Evolutionary conservation across 345 rosid species (phyloP), one percentile per base, ranked within the genome.

Genomic region (Heritiera littoralis): DNA sequence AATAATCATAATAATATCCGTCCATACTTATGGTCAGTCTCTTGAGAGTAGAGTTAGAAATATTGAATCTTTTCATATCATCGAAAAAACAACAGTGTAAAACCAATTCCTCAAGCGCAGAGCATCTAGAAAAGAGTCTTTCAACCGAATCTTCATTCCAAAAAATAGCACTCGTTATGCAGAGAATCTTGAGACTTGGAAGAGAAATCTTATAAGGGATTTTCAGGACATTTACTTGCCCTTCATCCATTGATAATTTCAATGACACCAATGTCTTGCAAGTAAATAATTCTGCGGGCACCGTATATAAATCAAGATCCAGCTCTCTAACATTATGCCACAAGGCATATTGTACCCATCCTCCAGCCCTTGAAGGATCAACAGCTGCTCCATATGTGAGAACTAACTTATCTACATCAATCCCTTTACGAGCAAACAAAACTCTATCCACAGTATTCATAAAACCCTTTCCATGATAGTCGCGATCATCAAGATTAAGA

Each of bases 61-160:
- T 68, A 45, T 72, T 63, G 52, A 73, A 3, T 18, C 4, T 7
- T 12, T 6, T 52, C 23, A 71, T 3, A 3, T 4, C 38, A 3
- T 30, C 60, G n/a, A 13, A 23, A 0, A 0, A 0, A 6, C 30
- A 30, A 7, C 35, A 2, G 7, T 2, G 7, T 15, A 76, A 9
- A 9, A 0, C 9, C 35, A 81, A 17, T 17, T 70, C 77, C 14
- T 81, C 59, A 1, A 81, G 77, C 9, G n/a, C 2, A 11, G 66
- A 63, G 11, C 77, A 81, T 5, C 80, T 28, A 7, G 66, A 76
- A 9, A 77, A 28, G 5, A 81, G 72, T 43, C 56, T 76, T 9
- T 51, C 20, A 23, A 71, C 6, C 0, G 76, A 61, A 63, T 32
- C 66, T 11, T 63, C 40, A 3, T 30, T 40, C 28, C 28, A 23